Percentiles rank a stretch among this genome's conserved stretches.
Conservation (phyloP, 495 filamentous ascomycete genomes). For the Cercophora newfieldiana region DNA sequence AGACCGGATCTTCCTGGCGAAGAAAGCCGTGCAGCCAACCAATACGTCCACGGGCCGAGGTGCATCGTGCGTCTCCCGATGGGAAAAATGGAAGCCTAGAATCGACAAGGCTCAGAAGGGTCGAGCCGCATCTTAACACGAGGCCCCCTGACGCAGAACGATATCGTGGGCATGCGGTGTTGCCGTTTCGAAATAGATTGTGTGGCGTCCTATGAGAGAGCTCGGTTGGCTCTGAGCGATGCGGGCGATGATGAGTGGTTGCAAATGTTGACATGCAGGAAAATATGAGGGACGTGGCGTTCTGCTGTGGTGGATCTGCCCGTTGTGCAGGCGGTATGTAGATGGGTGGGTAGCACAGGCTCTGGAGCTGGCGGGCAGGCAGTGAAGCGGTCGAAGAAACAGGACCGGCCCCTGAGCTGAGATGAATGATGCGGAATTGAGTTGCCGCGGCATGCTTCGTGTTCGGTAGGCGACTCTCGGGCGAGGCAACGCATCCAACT, state of each 20-base stretch:
- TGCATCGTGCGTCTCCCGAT: neutral
- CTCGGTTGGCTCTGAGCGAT: neutral
- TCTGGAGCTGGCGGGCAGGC: neutral
- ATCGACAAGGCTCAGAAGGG: neutral
- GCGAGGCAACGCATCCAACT: too few relatives aligned
- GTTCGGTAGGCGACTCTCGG: neutral
- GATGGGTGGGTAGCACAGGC: neutral
- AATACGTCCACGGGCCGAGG: neutral
- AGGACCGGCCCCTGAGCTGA: neutral
- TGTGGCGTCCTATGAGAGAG: neutral
- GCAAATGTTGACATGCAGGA: constrained; percentile 1
- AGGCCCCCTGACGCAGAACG: constrained; percentile 15
- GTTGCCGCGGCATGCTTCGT: neutral
- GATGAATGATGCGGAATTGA: neutral
- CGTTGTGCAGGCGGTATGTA: neutral
- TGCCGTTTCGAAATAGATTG: constrained; percentile 26
- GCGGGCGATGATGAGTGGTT: neutral
- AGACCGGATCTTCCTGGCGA: neutral
- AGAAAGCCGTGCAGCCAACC: neutral
- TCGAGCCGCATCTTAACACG: neutral
- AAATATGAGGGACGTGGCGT: neutral
- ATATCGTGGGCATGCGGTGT: constrained; percentile 22
- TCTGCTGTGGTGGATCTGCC: neutral
- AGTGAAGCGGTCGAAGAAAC: neutral
- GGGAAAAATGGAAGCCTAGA: neutral